Conservation (phyloP, 345 rosid species). For the Raphanus raphanistrum region DNA sequence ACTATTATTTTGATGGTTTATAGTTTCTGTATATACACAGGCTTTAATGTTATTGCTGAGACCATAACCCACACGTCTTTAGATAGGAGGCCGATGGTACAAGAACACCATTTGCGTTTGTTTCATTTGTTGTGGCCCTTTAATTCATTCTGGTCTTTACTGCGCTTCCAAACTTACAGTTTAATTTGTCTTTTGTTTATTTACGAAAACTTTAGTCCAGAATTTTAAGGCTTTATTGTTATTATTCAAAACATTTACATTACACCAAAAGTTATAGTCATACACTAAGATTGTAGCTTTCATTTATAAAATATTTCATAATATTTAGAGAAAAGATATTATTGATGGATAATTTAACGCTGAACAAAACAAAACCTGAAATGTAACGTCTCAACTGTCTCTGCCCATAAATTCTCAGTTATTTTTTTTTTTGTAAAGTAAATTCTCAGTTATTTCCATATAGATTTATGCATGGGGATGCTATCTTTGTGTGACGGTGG, state of each 20-base stretch:
- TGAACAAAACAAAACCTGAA: not conserved
- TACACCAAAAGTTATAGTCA: not conserved
- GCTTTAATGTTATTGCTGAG: conserved; percentile 20
- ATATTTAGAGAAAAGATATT: too few relatives aligned
- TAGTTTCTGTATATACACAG: conserved; percentile 5
- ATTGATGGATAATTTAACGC: not conserved
- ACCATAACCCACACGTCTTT: conserved; percentile 27
- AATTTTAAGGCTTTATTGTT: not conserved
- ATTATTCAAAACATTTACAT: not conserved
- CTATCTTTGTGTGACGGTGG: not conserved
- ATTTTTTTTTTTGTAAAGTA: not conserved
- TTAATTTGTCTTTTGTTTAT: not conserved
- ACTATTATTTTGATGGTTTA: not conserved
- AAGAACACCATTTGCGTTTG: conserved; percentile 26
- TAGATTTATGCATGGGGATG: not conserved
- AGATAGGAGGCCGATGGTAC: conserved; percentile 30
- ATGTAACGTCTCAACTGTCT: not conserved
- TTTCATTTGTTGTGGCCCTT: conserved; percentile 19
- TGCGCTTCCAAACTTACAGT: not conserved
- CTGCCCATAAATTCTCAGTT: not conserved
- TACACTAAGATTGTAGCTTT: not conserved
- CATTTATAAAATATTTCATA: too few relatives aligned
- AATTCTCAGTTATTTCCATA: not conserved
- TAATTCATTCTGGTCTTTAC: not conserved
- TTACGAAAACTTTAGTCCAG: not conserved